phyloP scores from a whole-genome alignment of 768 basidiomycete species.

The Mycena olivaceomarginata region DNA sequence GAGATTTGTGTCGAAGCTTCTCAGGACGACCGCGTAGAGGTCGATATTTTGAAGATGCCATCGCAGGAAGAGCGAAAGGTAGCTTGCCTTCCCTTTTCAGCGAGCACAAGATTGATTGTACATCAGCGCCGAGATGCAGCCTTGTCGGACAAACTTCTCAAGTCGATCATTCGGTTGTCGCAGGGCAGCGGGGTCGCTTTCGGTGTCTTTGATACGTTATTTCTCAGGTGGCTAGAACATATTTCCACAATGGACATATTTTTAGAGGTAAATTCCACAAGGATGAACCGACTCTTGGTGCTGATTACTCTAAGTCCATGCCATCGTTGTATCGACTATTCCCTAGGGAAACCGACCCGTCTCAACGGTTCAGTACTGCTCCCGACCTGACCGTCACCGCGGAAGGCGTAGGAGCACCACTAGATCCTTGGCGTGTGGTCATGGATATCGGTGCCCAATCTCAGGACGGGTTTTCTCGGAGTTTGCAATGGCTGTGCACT shows the following conservation, averaged over 20 bases:
- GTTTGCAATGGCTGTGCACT: slow-evolving; percentile 76
- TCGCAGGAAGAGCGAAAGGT: slow-evolving; percentile 42
- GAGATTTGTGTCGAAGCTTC: slow-evolving; percentile 71
- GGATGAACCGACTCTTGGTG: neutral
- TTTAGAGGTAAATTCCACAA: slow-evolving; percentile 59
- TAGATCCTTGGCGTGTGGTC: slow-evolving; percentile 76
- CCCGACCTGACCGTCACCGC: slow-evolving; percentile 54
- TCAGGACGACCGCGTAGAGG: slow-evolving; percentile 48
- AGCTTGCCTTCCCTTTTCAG: slow-evolving; percentile 8
- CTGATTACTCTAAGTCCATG: slow-evolving; percentile 61
- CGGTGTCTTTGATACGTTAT: slow-evolving; percentile 74
- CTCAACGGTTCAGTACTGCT: slow-evolving; percentile 61
- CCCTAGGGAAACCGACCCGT: slow-evolving; percentile 69
- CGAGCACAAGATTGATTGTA: neutral
- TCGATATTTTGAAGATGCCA: slow-evolving; percentile 37
- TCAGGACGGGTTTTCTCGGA: slow-evolving; percentile 64
- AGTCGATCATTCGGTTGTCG: slow-evolving; percentile 71
- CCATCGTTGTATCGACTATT: slow-evolving; percentile 75
- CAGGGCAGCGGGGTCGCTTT: slow-evolving; percentile 71
- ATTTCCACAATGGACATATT: slow-evolving; percentile 57
- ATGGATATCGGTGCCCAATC: slow-evolving; percentile 64
- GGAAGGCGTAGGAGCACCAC: slow-evolving; percentile 51
- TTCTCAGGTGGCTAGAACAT: slow-evolving; percentile 76
- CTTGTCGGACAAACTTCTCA: slow-evolving; percentile 66
- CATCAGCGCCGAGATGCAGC: slow-evolving; percentile 47